Base-by-base conservation (phyloP, 345 rosid species). In the Microthlaspi erraticum region DNA sequence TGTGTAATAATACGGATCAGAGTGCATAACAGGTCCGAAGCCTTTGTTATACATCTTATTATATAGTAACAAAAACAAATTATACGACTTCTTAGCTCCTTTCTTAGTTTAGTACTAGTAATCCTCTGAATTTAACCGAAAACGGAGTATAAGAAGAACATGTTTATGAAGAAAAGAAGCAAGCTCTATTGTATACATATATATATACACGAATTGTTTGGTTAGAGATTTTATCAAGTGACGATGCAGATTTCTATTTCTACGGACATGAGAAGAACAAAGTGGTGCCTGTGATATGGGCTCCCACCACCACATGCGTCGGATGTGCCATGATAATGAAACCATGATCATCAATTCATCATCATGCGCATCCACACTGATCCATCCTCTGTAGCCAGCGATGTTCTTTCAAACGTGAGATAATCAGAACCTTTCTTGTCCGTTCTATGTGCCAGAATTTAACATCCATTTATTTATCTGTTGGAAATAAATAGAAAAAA, bases 281-380 rank as follows among this genome's bases (percentile, higher is more conserved):
- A 61, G 79, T 53, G 64, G 56, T 62, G 65, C 46, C 16, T 46
- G 60, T 63, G 54, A 55, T 54, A 62, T 75, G 75, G 77, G 66
- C 70, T 31, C 34, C 79, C 75, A 68, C 75, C 36, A 53, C 36
- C 70, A 68, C 64, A 68, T 75, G 74, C 68, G 59, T 61, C 12
- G 70, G 46, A 48, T 68, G 39, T 39, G 64, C 51, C 46, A 62
- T 44, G 62, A 33, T 18, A 62, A 62, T 44, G 62, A 33, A 29
- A 62, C 64, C 63, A 37, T 19, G 43, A 55, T 53, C 42, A 58
- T 14, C 68, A 48, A 46, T 58, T 18, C 44, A 49, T 18, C 70
- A 67, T 55, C 60, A 52, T 66, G 66, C 7, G 46, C 64, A 60
- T 66, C 68, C 39, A 48, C 38, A 33, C 41, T 67, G 63, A 50